phyloP scores from a whole-genome alignment of 257 asterid species.

The Solanum sejunctum region DNA sequence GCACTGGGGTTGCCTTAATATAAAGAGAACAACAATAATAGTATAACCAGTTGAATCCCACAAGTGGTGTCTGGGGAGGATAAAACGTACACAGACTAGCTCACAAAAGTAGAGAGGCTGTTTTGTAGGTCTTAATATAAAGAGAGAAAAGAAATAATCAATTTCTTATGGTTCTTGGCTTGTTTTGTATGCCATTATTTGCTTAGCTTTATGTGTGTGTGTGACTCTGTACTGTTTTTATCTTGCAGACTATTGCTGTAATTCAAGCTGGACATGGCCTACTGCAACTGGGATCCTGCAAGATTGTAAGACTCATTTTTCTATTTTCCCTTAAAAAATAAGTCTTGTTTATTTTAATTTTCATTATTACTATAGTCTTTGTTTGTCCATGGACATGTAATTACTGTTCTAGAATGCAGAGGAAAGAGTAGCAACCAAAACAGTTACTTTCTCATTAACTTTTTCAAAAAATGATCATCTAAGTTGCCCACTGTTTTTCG shows the following conservation, averaged over 20 bases:
- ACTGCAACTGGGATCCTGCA: conserved; percentile 94
- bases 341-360: neutral
- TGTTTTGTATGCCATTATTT: neutral
- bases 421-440: neutral
- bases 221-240: neutral
- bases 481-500: neutral
- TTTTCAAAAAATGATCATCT: neutral
- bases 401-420: neutral
- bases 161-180: neutral
- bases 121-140: neutral
- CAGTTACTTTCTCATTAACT: neutral
- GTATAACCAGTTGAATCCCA: no score
- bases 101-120: no score
- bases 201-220: neutral
- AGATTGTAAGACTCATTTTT: conserved; percentile 58
- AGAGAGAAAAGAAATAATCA: neutral
- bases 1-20: neutral
- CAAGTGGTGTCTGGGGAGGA: no score
- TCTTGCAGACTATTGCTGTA: conserved; percentile 88
- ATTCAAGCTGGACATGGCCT: conserved; percentile 99
- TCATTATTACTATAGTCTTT: neutral
- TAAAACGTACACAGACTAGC: no score
- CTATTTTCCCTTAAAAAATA: neutral
- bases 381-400: neutral
- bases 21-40: neutral